Evolutionary conservation across 768 basidiomycete genomes (phyloP), one percentile per base, ranked within the genome.

Genomic region (Suillus brevipes): DNA sequence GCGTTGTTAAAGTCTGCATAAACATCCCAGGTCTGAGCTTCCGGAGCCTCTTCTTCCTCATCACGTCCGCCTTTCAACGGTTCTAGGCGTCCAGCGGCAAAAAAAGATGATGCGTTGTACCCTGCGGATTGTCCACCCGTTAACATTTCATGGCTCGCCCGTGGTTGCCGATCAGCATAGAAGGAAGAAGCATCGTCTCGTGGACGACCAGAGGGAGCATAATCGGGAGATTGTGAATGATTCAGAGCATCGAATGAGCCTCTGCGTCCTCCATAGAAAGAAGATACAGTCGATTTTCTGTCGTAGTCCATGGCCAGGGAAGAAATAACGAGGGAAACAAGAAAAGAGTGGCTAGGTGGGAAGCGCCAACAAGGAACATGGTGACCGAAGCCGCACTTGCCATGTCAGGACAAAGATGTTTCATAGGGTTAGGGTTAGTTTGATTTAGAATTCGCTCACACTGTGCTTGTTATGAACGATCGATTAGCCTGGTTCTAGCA

Each of bases 1-100:
- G 86, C 75, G 69, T 95, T 95, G 79, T 95, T 95, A 77, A 95
- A 95, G 77, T 95, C 93, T 25, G 93, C 91, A 73, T 87, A 94
- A 53, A 95, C 87, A 74, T 95, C 91, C 87, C 90, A 94, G 40
- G 81, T 80, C 18, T 78, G 80, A 50, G 78, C 80, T 31, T 71
- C 71, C n/a, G 71, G 74, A 14, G 68, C 75, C 52, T 80, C 80
- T 65, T 84, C 84, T 69, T 88, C 87, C 72, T 93, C 92, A 68
- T 92, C 91, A 62, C 83, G 78, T n/a, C 88, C 90, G 10, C 87
- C 89, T 73, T 91, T 92, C 67, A 93, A 75, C 6, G 92, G 92
- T 72, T 92, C 92, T 69, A 85, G 84, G 66, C 92, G 82, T 16
- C 89, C 92, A 38, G 83, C 81, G 65, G 84, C 84, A 64, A 89